A percentile compares a stretch with the other conserved stretches of the same genome.
phyloP scores from a whole-genome alignment of 108 stramenopile genomes.

The Fistulifera pelliculosa region DNA sequence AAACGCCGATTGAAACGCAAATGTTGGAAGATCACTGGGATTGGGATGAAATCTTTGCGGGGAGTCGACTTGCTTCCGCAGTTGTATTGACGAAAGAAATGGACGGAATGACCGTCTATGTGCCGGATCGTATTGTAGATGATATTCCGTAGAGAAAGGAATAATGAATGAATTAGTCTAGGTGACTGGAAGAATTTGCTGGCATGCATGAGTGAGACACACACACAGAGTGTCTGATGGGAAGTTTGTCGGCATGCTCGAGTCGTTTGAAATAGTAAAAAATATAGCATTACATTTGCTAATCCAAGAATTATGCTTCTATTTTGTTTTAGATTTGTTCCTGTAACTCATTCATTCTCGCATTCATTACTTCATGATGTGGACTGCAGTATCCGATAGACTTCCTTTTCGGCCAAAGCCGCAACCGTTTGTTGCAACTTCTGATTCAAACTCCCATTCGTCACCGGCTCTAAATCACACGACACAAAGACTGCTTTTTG shows the following conservation, averaged over 20 bases:
- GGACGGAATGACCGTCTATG: constrained; percentile 86
- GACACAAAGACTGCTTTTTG: constrained; percentile 64
- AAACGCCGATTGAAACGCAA: constrained; percentile 39
- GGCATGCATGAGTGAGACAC: background rate
- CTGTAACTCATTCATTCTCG: background rate
- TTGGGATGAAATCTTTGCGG: constrained; percentile 74
- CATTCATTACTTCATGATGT: background rate
- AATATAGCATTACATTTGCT: too few relatives aligned
- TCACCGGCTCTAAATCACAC: constrained; percentile 29
- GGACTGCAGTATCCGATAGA: constrained; percentile 22
- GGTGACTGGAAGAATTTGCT: background rate
- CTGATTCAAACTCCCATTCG: constrained; percentile 21
- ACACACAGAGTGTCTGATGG: background rate
- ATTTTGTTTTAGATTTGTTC: background rate
- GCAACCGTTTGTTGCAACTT: constrained; percentile 30
- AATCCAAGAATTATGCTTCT: too few relatives aligned
- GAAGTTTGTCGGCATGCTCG: constrained; percentile 2
- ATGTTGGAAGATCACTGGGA: constrained; percentile 80
- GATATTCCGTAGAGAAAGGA: constrained; percentile 57
- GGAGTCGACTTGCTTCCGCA: constrained; percentile 65
- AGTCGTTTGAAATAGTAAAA: too few relatives aligned
- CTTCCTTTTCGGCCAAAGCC: constrained; percentile 55
- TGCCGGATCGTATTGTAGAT: constrained; percentile 80
- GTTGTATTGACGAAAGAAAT: constrained; percentile 66
- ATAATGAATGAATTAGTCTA: too few relatives aligned